phyloP scores from a whole-genome alignment of 352 stramenopile genomes.

The Paralagenidium karlingii region DNA sequence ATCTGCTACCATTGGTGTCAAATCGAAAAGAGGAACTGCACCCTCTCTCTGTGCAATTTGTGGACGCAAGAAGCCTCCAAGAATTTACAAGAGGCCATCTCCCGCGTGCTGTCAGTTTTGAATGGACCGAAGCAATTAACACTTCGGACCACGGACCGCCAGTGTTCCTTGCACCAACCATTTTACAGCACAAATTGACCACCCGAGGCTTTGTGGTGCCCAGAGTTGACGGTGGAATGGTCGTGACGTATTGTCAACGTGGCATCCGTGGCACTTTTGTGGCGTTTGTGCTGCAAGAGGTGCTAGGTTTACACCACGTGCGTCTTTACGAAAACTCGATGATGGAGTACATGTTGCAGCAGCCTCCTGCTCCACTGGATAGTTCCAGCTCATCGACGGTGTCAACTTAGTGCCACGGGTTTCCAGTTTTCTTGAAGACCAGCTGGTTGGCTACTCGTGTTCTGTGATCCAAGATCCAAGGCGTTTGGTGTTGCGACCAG shows the following conservation, averaged over 20 bases:
- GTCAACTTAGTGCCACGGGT: no score
- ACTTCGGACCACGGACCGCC: constrained; percentile 13
- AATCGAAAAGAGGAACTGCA: no score
- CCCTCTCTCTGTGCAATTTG: no score
- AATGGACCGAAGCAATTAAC: constrained; percentile 55
- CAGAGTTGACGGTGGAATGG: constrained; percentile 18
- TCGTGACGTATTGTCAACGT: constrained; percentile 68
- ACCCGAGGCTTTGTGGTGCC: constrained; percentile 13
- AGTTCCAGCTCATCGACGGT: no score
- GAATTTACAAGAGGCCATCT: constrained; percentile 46
- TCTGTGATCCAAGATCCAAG: no score
- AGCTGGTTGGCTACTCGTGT: no score
- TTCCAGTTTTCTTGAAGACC: no score
- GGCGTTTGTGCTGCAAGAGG: constrained; percentile 54
- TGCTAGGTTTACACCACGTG: constrained; percentile 31
- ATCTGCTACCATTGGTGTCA: no score
- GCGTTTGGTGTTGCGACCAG: no score
- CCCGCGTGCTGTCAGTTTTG: constrained; percentile 53
- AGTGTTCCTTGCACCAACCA: not conserved
- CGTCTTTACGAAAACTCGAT: constrained; percentile 72
- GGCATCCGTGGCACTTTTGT: constrained; percentile 52
- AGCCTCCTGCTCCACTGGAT: no score
- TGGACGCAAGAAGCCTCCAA: constrained; percentile 20
- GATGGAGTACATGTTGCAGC: constrained; percentile 63
- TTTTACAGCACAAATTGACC: not conserved